Evolutionary conservation across 129 eudicot genomes (phyloP).

Genomic region (Lonicera japonica): DNA sequence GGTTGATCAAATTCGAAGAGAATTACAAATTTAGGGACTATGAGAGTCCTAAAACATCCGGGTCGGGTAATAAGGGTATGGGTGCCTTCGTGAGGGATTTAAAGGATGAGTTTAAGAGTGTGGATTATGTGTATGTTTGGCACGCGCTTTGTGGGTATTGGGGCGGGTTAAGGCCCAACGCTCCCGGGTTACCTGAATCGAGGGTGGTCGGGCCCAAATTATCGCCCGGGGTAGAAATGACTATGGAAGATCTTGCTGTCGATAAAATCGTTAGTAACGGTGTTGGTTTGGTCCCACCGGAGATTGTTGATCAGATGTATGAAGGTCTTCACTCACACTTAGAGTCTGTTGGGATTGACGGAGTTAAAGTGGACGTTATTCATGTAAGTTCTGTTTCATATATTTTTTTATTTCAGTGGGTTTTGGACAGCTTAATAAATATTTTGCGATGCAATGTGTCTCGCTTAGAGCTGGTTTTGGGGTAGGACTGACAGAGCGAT

Average conservation of each 20-base stretch:
- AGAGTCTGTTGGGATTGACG: conserved; percentile 77
- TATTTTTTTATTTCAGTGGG: no score
- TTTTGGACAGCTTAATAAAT: no score
- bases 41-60: conserved; percentile 25
- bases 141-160: conserved; percentile 98
- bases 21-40: conserved; percentile 79
- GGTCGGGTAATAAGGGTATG: conserved; percentile 46
- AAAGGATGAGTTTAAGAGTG: conserved; percentile 48
- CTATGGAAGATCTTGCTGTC: conserved; percentile 93
- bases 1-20: conserved; percentile 59
- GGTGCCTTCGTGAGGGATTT: conserved; percentile 76
- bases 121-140: conserved; percentile 86
- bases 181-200: conserved; percentile 53
- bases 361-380: conserved; percentile 93
- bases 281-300: conserved; percentile 83
- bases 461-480: no score
- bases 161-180: conserved; percentile 89
- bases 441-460: no score
- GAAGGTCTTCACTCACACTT: conserved; percentile 85
- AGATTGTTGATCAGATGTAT: conserved; percentile 52
- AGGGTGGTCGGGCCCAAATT: conserved; percentile 54
- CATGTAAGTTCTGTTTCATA: conserved; percentile 64
- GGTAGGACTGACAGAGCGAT: no score
- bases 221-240: conserved; percentile 66
- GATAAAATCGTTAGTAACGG: conserved; percentile 85